These are phyloP conservation scores for Balamuthia mandrillaris DNA, from an alignment of 208 protist species.

Conservation along the genomic window DNA sequence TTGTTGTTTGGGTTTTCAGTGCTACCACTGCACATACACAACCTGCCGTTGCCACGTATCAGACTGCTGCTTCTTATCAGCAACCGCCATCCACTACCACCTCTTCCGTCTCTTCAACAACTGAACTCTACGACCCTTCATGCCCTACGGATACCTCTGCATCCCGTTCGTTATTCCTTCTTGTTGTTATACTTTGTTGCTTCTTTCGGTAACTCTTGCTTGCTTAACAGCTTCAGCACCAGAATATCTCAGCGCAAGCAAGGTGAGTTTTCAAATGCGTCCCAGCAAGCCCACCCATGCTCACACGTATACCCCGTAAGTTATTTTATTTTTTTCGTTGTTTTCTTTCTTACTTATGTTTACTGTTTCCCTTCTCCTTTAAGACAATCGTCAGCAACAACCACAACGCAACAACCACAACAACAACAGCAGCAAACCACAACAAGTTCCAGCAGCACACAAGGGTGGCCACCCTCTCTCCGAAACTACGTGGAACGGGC, in stretches of 20 bases:
- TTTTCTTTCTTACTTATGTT: neutral
- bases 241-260: neutral
- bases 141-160: too few relatives aligned
- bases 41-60: too few relatives aligned
- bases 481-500: constrained; percentile 6
- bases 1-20: too few relatives aligned
- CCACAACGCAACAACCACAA: neutral
- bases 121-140: too few relatives aligned
- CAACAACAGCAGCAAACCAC: neutral
- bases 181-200: too few relatives aligned
- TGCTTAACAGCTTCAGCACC: too few relatives aligned
- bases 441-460: neutral
- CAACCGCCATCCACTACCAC: too few relatives aligned
- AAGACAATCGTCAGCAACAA: neutral
- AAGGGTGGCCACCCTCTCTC: constrained; percentile 1
- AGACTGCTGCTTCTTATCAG: too few relatives aligned
- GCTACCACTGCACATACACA: too few relatives aligned
- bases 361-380: neutral
- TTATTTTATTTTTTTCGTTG: neutral
- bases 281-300: constrained; percentile 22
- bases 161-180: too few relatives aligned
- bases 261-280: constrained; percentile 18
- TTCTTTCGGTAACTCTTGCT: too few relatives aligned
- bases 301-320: neutral
- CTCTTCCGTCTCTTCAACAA: too few relatives aligned